Base-by-base conservation (phyloP, 169 alveolate species). In the Babesia sp. region DNA sequence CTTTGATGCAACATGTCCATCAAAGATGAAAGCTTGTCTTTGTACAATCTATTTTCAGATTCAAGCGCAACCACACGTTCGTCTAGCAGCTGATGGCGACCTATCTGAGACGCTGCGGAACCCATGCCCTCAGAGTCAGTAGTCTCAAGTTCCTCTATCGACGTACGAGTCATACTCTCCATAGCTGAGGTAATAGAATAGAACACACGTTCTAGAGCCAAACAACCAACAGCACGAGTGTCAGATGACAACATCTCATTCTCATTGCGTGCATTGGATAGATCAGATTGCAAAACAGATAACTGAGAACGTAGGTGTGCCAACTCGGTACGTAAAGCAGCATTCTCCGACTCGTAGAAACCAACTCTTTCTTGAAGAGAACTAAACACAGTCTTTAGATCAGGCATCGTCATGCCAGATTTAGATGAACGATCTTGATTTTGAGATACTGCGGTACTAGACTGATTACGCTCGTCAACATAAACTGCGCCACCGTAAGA, bases 11-110 rank as follows among this genome's bases (percentile, higher is more conserved):
- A 29, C 3, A 31, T 16, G 14, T 50, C 61, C 50, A 58, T 29
- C 24, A 79, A 42, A 39, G 64, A 53, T 11, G 33, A 18, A 50
- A 61, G 48, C 63, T 44, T 71, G 24, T 55, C 83, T 20, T 59
- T 69, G 56, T 59, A 79, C 24, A 60, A 20, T 58, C 48, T 46
- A 48, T 79, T 79, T 59, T 79, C 87, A 34, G 31, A 37, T 42
- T 76, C 86, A 24, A 76, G 58, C 3, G 64, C 31, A 1, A 39
- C 28, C 22, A 55, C 33, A 12, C 74, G 74, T 26, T 54, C 57
- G 7, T 54, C 70, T 18, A 33, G 8, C 20, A 69, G 33, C 7
- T 56, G 54, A 26, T 42, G 44, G 14, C 20, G 34, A 18, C 44
- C 33, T 4, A 67, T 29, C 31, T 45, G 67, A 18, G 67, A 67